phyloP scores from a whole-genome alignment of 352 stramenopile genomes.

The Phytopythium cucurbitacearum region DNA sequence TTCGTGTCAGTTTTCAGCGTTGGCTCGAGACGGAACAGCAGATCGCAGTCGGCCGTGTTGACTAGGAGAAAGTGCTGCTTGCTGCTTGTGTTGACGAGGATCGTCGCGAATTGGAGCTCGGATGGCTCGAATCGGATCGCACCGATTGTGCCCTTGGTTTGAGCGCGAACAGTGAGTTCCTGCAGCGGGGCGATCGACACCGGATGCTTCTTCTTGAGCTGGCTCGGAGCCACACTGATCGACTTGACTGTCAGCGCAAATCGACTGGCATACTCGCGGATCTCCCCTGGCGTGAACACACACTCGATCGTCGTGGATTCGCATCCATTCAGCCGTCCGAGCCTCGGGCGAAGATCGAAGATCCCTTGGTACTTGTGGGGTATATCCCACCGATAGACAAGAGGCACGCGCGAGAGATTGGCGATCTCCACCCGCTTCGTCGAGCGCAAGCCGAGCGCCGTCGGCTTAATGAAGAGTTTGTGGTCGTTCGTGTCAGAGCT shows the following conservation, averaged over 20 bases:
- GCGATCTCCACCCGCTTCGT: conserved; percentile 43
- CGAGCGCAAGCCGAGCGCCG: conserved; percentile 68
- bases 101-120: conserved; percentile 66
- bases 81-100: conserved; percentile 78
- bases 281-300: conserved; percentile 75
- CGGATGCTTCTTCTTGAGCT: conserved; percentile 13
- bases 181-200: conserved; percentile 46
- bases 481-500: conserved; percentile 13
- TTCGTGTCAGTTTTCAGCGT: conserved; percentile 3
- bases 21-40: conserved; percentile 30
- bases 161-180: conserved; percentile 49
- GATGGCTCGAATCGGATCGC: conserved; percentile 79
- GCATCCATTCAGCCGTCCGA: conserved; percentile 80
- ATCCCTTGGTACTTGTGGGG: conserved; percentile 49
- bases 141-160: conserved; percentile 68
- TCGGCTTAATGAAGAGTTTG: conserved; percentile 83
- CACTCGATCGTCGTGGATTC: conserved; percentile 60
- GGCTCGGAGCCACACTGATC: conserved; percentile 50
- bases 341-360: conserved; percentile 61
- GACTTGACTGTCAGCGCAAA: conserved; percentile 64
- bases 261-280: conserved; percentile 68
- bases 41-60: conserved; percentile 80
- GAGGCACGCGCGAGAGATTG: conserved; percentile 83
- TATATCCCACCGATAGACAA: conserved; percentile 81
- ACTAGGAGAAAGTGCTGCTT: conserved; percentile 63